Percentiles rank a stretch among this genome's conserved stretches.
Conservation (phyloP, 2,329 filamentous ascomycete species). For the Aspergillus sp. region DNA sequence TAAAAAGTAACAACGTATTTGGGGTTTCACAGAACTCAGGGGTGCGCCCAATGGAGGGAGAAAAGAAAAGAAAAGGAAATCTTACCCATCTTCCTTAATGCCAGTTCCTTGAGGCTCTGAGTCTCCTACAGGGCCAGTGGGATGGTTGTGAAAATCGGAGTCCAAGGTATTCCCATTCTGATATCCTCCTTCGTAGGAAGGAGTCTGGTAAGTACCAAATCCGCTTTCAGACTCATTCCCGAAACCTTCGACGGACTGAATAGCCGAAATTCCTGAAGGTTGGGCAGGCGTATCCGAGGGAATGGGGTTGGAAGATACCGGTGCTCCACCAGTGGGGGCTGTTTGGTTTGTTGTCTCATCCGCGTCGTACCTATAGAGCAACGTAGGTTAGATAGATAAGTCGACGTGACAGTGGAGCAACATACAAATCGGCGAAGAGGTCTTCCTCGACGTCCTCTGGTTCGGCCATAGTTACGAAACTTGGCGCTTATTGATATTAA, state of each 20-base stretch:
- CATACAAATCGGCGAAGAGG: slow-evolving; percentile 93
- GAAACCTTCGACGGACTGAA: slow-evolving; percentile 33
- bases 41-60: neutral
- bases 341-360: slow-evolving; percentile 54
- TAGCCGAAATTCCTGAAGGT: slow-evolving; percentile 31
- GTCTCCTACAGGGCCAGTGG: slow-evolving; percentile 26
- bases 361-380: slow-evolving; percentile 62
- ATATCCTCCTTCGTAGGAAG: slow-evolving; percentile 24
- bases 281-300: slow-evolving; percentile 31
- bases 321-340: slow-evolving; percentile 35
- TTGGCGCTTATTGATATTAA: slow-evolving; percentile 8
- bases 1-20: neutral
- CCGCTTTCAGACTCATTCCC: slow-evolving; percentile 27
- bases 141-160: slow-evolving; percentile 21
- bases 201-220: slow-evolving; percentile 22
- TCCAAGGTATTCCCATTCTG: slow-evolving; percentile 30
- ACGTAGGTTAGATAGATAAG: slow-evolving; percentile 13
- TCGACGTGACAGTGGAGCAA: neutral
- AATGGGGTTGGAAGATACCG: slow-evolving; percentile 36
- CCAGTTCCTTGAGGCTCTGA: slow-evolving; percentile 41
- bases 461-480: slow-evolving; percentile 65
- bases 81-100: slow-evolving; percentile 93
- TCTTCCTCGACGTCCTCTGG: slow-evolving; percentile 84
- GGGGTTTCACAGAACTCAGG: slow-evolving; percentile 19
- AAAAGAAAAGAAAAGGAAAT: slow-evolving; percentile 24